phyloP scores from a whole-genome alignment of 2,329 filamentous ascomycete genomes.

The Aspergillus sp. region DNA sequence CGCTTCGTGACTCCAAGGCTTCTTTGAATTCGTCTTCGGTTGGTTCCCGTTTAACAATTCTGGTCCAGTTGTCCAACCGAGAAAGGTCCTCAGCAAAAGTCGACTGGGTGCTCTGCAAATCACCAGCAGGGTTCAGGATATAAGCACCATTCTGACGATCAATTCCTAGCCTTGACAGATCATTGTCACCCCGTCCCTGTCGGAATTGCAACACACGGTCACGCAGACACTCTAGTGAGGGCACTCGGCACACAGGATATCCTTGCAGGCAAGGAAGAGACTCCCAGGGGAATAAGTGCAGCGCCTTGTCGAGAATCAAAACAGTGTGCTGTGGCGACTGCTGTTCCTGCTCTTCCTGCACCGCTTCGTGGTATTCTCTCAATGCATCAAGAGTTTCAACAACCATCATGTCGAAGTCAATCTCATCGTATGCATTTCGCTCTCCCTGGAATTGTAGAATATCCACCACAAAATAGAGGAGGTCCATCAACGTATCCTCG shows the following conservation, averaged over 20 bases:
- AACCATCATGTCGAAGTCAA: constrained; percentile 90
- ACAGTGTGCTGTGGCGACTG: constrained; percentile 62
- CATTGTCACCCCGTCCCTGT: constrained; percentile 14
- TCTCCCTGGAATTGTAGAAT: constrained; percentile 96
- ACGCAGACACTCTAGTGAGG: constrained; percentile 77
- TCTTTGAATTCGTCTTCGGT: constrained; percentile 71
- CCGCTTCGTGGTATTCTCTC: constrained; percentile 64
- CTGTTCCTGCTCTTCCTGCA: constrained; percentile 29
- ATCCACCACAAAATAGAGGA: constrained; percentile 94
- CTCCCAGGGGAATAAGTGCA: constrained; percentile 95
- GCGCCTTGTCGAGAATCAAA: constrained; percentile 81
- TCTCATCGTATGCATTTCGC: constrained; percentile 92
- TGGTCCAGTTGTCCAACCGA: constrained; percentile 55
- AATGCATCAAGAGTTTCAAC: constrained; percentile 84
- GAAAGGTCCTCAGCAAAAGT: constrained; percentile 67
- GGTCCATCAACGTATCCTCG: constrained; percentile 83
- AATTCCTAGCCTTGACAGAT: constrained; percentile 47
- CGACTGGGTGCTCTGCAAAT: constrained; percentile 73
- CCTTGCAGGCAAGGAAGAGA: constrained; percentile 80
- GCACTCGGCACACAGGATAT: constrained; percentile 77
- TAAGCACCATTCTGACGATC: constrained; percentile 49
- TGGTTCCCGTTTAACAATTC: constrained; percentile 65
- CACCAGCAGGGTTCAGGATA: constrained; percentile 83
- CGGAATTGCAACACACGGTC: constrained; percentile 61
- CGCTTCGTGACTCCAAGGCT: constrained; percentile 60